Evolutionary conservation across 768 basidiomycete species (phyloP).

Genomic region (Mycena venus): DNA sequence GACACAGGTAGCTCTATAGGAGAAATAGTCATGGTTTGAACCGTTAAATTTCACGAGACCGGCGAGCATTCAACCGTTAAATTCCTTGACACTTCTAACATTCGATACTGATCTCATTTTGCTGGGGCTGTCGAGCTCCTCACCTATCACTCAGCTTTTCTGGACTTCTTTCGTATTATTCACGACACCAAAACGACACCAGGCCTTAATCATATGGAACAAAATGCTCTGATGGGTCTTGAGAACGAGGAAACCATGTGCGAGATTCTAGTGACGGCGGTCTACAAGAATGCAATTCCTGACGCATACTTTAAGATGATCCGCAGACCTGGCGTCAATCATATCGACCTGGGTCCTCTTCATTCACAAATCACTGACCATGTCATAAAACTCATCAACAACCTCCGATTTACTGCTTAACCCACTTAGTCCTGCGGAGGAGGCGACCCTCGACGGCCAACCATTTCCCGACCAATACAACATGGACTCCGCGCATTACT

Average conservation of each 20-base stretch:
- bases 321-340: no score
- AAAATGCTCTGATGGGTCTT: neutral
- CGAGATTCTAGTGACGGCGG: neutral
- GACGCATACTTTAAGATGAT: neutral
- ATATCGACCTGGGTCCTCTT: neutral
- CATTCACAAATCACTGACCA: neutral
- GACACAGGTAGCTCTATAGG: no score
- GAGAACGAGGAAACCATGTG: neutral
- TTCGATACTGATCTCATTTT: slow-evolving; percentile 28
- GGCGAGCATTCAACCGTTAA: neutral
- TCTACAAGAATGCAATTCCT: neutral
- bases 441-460: neutral
- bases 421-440: neutral
- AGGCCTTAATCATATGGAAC: neutral
- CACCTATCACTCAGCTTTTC: neutral
- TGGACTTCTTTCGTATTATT: neutral
- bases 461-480: neutral
- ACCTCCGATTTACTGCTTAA: neutral
- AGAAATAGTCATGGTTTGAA: no score
- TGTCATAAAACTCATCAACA: neutral
- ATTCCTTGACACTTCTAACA: slow-evolving; percentile 37
- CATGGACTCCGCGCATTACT: neutral
- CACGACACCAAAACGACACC: neutral
- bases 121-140: neutral
- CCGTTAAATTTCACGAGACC: neutral